Evolutionary conservation across 208 protist genomes (phyloP).

Genomic region (Phytomonas sp.): DNA sequence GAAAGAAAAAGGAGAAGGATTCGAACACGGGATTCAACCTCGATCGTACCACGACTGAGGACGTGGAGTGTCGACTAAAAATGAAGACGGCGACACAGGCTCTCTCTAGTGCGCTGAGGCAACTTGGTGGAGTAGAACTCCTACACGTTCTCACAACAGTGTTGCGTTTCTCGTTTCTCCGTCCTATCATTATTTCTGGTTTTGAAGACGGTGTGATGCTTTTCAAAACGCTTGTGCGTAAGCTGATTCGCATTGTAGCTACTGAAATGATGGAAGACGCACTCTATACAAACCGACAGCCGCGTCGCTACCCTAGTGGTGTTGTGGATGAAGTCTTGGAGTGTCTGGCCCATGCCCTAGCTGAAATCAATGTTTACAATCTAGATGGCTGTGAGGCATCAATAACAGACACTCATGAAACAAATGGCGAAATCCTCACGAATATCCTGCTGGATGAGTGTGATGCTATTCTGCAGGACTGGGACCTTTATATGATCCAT

Average conservation of each 20-base stretch:
- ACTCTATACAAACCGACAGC: constrained; percentile 38
- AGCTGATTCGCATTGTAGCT: constrained; percentile 50
- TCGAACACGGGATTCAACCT: background rate
- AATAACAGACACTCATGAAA: constrained; percentile 12
- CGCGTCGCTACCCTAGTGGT: constrained; percentile 26
- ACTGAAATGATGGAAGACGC: constrained; percentile 46
- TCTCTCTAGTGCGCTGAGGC: constrained; percentile 26
- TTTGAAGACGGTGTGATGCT: constrained; percentile 12
- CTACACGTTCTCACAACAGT: constrained; percentile 54
- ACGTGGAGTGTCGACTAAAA: constrained; percentile 1
- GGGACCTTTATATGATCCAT: constrained; percentile 78
- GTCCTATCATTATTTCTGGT: constrained; percentile 22
- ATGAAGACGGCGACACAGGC: constrained; percentile 15
- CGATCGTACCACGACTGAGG: background rate
- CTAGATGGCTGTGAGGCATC: background rate
- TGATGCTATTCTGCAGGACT: constrained; percentile 55
- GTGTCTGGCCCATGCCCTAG: constrained; percentile 41
- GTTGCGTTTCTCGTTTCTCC: constrained; percentile 30
- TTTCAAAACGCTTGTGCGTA: constrained; percentile 30
- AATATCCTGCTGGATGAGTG: constrained; percentile 59
- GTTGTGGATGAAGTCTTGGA: constrained; percentile 73
- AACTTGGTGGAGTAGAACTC: constrained; percentile 42
- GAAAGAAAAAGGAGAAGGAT: background rate
- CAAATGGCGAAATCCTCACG: constrained; percentile 36
- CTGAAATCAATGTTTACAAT: background rate